Conservation (phyloP, 169 alveolate genomes). For the Eimeria tenella region DNA sequence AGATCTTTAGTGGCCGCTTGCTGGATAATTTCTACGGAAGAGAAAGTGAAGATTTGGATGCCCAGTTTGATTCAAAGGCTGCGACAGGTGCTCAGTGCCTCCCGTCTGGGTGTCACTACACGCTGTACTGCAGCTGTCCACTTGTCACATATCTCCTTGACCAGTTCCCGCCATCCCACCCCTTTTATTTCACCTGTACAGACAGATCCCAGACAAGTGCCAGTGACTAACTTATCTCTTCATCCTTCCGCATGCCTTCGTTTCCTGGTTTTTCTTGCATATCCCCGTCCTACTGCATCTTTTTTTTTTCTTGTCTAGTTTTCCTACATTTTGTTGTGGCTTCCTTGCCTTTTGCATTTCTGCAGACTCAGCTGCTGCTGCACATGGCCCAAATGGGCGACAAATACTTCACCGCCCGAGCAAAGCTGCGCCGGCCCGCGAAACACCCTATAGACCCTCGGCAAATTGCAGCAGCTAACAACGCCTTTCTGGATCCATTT, state of each 20-base stretch:
- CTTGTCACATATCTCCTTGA: no score
- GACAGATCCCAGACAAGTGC: no score
- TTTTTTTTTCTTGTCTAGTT: not conserved
- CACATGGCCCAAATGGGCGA: slow-evolving; percentile 49
- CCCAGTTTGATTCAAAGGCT: slow-evolving; percentile 76
- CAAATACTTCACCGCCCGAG: not conserved
- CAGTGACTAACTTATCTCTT: no score
- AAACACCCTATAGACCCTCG: slow-evolving; percentile 56
- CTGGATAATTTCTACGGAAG: slow-evolving; percentile 76
- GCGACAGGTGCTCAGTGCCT: slow-evolving; percentile 64
- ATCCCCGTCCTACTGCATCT: not conserved
- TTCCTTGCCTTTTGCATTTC: not conserved
- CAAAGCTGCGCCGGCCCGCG: slow-evolving; percentile 14
- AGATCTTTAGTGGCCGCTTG: slow-evolving; percentile 77
- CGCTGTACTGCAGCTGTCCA: no score
- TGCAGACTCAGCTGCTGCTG: slow-evolving; percentile 50
- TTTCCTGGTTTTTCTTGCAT: no score
- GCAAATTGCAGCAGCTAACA: slow-evolving; percentile 48
- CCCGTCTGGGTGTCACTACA: not conserved
- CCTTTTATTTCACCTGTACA: no score
- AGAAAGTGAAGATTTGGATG: slow-evolving; percentile 76
- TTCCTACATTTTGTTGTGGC: not conserved
- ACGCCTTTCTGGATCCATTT: slow-evolving; percentile 42
- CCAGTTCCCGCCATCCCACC: no score
- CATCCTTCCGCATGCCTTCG: no score